Evolutionary conservation across 768 basidiomycete genomes (phyloP), one percentile per base, ranked within the genome.

Genomic region (Lactarius deliciosus): DNA sequence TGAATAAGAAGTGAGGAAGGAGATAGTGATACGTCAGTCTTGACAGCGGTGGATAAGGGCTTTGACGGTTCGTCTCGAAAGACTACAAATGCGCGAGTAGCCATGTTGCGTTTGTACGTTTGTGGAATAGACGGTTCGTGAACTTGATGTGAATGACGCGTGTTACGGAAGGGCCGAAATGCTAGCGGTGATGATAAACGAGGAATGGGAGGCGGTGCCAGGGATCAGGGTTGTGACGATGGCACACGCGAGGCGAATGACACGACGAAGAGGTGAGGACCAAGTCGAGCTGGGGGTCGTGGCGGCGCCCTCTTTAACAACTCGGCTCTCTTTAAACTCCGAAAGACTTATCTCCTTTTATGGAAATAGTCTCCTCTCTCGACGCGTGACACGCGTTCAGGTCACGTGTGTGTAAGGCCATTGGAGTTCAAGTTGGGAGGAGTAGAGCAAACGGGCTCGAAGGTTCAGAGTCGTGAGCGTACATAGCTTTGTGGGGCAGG

Each of bases 71-170:
- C 68, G 76, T 89, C 87, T 70, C 85, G 84, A 74, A 88, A 89
- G 64, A 89, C 85, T 59, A 85, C 84, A 73, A 89, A 89, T 54
- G 81, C 79, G 64, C 84, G 83, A 70, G 79, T 75, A 73, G 85
- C 80, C 86, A 88, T 87, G 64, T 68, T 68, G 36, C 41, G 66
- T 64, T 68, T 34, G 66, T 64, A 65, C n/a, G 62, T 62, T 40
- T 54, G 61, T 32, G 59, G 61, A 30, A 50, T 58, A 57, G 59
- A 50, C n/a, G 32, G 57, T 62, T 66, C 65, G 60, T 64, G 47
- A 70, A 57, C 22, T 66, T 59, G 69, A 68, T 59, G 66, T 68
- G 65, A 68, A 41, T 69, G 45, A 60, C 55, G 65, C 32, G 61
- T 58, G 67, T 25, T 45, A 9, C 38, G 43, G 61, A 59, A 60